These are phyloP conservation scores for Aspergillus carbonarius DNA, from an alignment of 2,329 filamentous ascomycete genomes.

Conservation along the genomic window DNA sequence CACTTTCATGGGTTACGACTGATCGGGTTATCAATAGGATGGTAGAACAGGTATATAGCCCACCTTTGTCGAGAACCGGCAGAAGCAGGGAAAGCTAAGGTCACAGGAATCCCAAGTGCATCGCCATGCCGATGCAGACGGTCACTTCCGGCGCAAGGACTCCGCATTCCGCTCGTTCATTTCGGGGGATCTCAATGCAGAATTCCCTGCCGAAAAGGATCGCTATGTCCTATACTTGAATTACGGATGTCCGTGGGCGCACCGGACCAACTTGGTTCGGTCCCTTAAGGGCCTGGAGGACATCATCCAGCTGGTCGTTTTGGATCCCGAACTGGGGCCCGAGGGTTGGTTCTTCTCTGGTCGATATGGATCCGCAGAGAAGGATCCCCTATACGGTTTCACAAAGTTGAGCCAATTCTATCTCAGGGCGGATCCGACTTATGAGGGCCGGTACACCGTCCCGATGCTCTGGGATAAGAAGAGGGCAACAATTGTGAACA, in stretches of 20 bases:
- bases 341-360: conserved; percentile 76
- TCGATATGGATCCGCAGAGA: conserved; percentile 54
- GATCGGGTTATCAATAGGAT: not conserved
- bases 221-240: conserved; percentile 64
- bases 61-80: not conserved
- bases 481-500: conserved; percentile 73
- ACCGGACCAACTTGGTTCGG: conserved; percentile 50
- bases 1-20: not conserved
- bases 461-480: conserved; percentile 80
- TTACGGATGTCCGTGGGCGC: conserved; percentile 64
- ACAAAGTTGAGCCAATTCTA: conserved; percentile 72
- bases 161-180: conserved; percentile 58
- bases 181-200: conserved; percentile 51
- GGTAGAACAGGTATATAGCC: conserved; percentile 11
- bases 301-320: conserved; percentile 49
- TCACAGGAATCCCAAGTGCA: conserved; percentile 24
- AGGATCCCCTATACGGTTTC: conserved; percentile 70
- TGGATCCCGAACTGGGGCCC: conserved; percentile 39
- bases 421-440: conserved; percentile 67
- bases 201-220: conserved; percentile 59
- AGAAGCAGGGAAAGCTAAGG: not conserved
- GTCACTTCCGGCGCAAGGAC: conserved; percentile 54
- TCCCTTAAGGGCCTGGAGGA: conserved; percentile 52
- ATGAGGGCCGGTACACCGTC: conserved; percentile 74
- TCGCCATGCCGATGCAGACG: conserved; percentile 45